phyloP scores from a whole-genome alignment of 2,329 filamentous ascomycete species.

The Phialemoniopsis sp. region DNA sequence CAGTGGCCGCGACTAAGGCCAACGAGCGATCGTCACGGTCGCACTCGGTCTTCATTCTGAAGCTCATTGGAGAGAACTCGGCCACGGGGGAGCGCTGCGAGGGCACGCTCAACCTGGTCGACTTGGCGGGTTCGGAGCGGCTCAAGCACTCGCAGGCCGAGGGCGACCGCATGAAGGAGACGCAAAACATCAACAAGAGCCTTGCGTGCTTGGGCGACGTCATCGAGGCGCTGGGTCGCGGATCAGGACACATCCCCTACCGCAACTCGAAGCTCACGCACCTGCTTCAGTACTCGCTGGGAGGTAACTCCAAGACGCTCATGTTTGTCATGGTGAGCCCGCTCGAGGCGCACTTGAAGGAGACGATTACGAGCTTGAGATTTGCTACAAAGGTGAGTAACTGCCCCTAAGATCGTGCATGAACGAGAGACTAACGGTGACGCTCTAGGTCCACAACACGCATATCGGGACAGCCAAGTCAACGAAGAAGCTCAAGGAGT shows the following conservation, averaged over 20 bases:
- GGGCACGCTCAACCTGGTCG: constrained; percentile 91
- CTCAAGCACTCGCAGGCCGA: constrained; percentile 83
- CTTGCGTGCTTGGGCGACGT: constrained; percentile 91
- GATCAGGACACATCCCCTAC: constrained; percentile 84
- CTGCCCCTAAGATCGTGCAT: not conserved
- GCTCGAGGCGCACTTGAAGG: constrained; percentile 81
- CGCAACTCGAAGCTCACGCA: constrained; percentile 97
- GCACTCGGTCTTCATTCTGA: constrained; percentile 95
- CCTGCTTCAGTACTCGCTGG: constrained; percentile 87
- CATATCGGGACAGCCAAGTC: constrained; percentile 87
- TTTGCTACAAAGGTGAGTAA: constrained; percentile 84
- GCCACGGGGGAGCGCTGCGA: constrained; percentile 82
- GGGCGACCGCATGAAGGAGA: constrained; percentile 85
- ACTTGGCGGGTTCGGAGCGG: constrained; percentile 89
- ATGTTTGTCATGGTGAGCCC: constrained; percentile 99
- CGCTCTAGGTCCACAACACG: constrained; percentile 70
- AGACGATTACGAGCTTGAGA: constrained; percentile 90
- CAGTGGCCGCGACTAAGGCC: constrained; percentile 93
- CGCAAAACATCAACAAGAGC: constrained; percentile 95
- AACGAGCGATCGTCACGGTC: constrained; percentile 93
- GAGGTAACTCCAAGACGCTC: constrained; percentile 93
- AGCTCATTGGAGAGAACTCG: constrained; percentile 64
- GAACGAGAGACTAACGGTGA: constrained; percentile 6
- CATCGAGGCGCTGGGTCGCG: constrained; percentile 84
- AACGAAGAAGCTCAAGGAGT: constrained; percentile 54